A percentile compares a stretch with the other conserved stretches of the same genome.
phyloP scores from a whole-genome alignment of 352 stramenopile species.

The Phytopythium aichiense region DNA sequence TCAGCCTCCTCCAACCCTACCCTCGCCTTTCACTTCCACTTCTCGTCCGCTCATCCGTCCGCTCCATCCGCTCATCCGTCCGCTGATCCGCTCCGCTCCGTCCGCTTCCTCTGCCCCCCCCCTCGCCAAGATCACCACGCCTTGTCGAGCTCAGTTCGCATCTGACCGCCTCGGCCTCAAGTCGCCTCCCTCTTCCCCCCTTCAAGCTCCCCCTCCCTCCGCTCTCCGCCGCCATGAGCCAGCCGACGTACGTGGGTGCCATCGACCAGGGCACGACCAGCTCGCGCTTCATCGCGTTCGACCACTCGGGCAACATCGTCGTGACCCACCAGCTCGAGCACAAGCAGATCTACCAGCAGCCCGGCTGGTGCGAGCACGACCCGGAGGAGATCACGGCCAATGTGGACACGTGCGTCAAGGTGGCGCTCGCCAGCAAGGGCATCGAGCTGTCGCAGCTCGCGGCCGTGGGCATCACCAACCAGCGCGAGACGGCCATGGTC shows the following conservation, averaged over 20 bases:
- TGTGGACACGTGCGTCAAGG: conserved; percentile 65
- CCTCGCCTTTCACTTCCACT: background rate
- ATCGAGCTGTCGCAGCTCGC: conserved; percentile 74
- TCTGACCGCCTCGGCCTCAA: conserved; percentile 25
- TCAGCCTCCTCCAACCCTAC: background rate
- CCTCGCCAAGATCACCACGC: conserved; percentile 1
- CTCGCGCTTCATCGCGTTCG: conserved; percentile 96
- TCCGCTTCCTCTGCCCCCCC: background rate
- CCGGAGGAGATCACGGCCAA: conserved; percentile 94
- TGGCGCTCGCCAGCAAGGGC: conserved; percentile 65
- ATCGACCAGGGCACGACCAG: conserved; percentile 98
- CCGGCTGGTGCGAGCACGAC: conserved; percentile 98
- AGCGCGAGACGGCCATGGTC: conserved; percentile 97
- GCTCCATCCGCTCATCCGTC: background rate
- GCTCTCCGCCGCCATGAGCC: conserved; percentile 29
- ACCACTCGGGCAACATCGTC: conserved; percentile 86
- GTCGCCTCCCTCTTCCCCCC: conserved; percentile 4
- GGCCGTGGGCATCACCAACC: conserved; percentile 98
- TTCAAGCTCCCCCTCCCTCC: background rate
- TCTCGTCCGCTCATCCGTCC: background rate
- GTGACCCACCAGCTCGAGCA: conserved; percentile 94
- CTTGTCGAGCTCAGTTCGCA: conserved; percentile 28
- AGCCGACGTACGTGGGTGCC: conserved; percentile 67
- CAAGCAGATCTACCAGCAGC: conserved; percentile 94
- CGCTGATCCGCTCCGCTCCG: background rate